These are phyloP conservation scores for Friedmanniomyces simplex DNA, from an alignment of 495 filamentous ascomycete species.

Conservation along the genomic window DNA sequence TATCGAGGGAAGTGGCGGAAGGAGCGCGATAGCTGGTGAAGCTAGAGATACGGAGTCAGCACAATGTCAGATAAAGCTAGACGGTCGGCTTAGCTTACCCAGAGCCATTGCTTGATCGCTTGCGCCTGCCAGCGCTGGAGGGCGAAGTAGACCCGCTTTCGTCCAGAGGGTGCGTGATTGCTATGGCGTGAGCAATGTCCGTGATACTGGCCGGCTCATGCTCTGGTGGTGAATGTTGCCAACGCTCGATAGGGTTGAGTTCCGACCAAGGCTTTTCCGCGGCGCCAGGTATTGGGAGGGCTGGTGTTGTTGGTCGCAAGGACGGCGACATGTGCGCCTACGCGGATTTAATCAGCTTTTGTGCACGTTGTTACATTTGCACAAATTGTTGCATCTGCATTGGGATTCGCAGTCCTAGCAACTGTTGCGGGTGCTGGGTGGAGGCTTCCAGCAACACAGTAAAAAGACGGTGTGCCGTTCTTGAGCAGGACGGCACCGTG, in stretches of 20 bases:
- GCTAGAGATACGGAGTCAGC: neutral
- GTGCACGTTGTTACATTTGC: no score
- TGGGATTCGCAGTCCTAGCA: no score
- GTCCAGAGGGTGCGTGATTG: slow-evolving; percentile 34
- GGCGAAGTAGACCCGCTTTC: slow-evolving; percentile 8
- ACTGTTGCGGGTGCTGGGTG: no score
- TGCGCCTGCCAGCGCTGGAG: slow-evolving; percentile 9
- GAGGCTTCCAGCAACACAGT: no score
- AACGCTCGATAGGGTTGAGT: slow-evolving; percentile 77
- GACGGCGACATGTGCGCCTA: slow-evolving; percentile 25
- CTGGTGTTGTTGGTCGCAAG: slow-evolving; percentile 28
- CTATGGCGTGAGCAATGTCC: slow-evolving; percentile 68
- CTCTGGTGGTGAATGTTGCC: slow-evolving; percentile 77
- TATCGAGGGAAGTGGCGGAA: slow-evolving; percentile 62
- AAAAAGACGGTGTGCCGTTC: no score
- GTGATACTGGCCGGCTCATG: slow-evolving; percentile 73
- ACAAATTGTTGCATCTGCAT: no score
- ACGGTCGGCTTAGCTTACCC: slow-evolving; percentile 5
- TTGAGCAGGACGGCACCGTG: no score
- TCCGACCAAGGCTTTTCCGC: slow-evolving; percentile 34
- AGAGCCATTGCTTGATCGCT: slow-evolving; percentile 52
- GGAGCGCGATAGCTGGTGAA: slow-evolving; percentile 46
- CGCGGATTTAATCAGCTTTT: slow-evolving; percentile 23
- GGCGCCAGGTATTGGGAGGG: slow-evolving; percentile 56
- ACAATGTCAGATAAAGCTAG: neutral